Evolutionary conservation across 2,329 filamentous ascomycete species (phyloP), one percentile per base, ranked within the genome.

Genomic region (Parastagonospora nodorum): DNA sequence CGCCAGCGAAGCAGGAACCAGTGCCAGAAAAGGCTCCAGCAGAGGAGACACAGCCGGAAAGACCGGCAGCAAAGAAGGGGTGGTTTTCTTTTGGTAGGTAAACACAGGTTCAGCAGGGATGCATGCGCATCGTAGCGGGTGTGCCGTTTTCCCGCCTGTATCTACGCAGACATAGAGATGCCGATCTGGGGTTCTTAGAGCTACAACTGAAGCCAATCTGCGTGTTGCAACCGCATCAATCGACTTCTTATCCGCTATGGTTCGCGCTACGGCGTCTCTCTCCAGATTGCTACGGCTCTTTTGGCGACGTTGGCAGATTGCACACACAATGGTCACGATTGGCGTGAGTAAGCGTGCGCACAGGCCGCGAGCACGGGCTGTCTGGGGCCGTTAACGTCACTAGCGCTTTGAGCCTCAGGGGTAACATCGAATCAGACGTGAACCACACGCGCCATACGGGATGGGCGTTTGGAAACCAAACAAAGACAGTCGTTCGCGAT

Each of bases 51-150:
- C 53, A 43, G 58, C 63, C 68, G 51, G 72, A 75, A 56, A 67
- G 68, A 58, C 72, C 74, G 53, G 67, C 71, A 48, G 75, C 74
- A 55, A 80, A 78, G 72, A 78, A 74, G 66, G 78, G 78, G 1
- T 81, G 78, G 78, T 80, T 80, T 62, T 75, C 77, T 12, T 81
- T 80, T 68, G 78, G 78, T 32, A 70, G 77, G 56, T 79, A 69
- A 62, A 43, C 5, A 28, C 8, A n/a, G 39, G 7, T 32, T 12
- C 14, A 16, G 39, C 40, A 43, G 40, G 46, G 46, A 43, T 42
- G 8, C 11, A 9, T 19, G 11, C 30, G n/a, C 37, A 48, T 19
- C 5, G 19, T 27, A 28, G 38, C 38, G 28, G 19, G 15, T 24
- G 11, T 41, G 29, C 44, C 46, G 33, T 30, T 48, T 50, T 36